Percentiles rank a stretch among this genome's conserved stretches.
These are phyloP conservation scores for Daldinia bambusicola DNA, from an alignment of 495 filamentous ascomycete genomes.

Conservation along the genomic window DNA sequence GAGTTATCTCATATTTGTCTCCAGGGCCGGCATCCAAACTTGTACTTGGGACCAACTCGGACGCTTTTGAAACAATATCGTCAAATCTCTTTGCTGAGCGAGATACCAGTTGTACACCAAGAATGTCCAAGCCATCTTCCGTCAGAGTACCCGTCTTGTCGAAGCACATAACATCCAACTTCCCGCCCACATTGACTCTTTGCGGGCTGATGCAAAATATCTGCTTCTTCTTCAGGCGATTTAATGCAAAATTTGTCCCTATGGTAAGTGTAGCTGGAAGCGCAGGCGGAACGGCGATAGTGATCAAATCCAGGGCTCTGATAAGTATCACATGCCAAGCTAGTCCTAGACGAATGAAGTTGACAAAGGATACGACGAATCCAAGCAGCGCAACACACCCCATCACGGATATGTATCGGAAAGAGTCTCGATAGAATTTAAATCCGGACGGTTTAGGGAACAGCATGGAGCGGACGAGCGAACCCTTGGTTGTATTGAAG, in stretches of 20 bases:
- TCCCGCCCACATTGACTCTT: conserved; percentile 93
- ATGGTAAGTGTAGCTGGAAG: conserved; percentile 97
- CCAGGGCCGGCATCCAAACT: conserved; percentile 64
- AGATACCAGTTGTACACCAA: conserved; percentile 83
- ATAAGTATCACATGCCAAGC: conserved; percentile 91
- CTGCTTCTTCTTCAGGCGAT: conserved; percentile 81
- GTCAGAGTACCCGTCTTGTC: conserved; percentile 99
- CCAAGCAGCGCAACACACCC: conserved; percentile 85
- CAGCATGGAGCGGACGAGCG: conserved; percentile 96
- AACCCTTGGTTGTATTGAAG: conserved; percentile 97
- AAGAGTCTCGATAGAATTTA: conserved; percentile 98
- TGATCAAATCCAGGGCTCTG: conserved; percentile 93
- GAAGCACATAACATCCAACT: conserved; percentile 95
- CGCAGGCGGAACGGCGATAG: conserved; percentile 96
- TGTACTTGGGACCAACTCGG: conserved; percentile 65
- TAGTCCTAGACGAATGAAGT: conserved; percentile 85
- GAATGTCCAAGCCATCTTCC: conserved; percentile 95
- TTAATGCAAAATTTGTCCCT: conserved; percentile 93
- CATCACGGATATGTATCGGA: conserved; percentile 98
- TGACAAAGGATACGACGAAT: conserved; percentile 89
- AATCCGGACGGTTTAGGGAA: conserved; percentile 98
- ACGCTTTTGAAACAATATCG: conserved; percentile 58
- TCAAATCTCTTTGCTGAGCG: conserved; percentile 64
- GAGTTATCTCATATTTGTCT: conserved; percentile 70
- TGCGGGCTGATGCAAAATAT: conserved; percentile 99